Conservation (phyloP, 108 stramenopile species). For the Cylindrotheca fusiformis region DNA sequence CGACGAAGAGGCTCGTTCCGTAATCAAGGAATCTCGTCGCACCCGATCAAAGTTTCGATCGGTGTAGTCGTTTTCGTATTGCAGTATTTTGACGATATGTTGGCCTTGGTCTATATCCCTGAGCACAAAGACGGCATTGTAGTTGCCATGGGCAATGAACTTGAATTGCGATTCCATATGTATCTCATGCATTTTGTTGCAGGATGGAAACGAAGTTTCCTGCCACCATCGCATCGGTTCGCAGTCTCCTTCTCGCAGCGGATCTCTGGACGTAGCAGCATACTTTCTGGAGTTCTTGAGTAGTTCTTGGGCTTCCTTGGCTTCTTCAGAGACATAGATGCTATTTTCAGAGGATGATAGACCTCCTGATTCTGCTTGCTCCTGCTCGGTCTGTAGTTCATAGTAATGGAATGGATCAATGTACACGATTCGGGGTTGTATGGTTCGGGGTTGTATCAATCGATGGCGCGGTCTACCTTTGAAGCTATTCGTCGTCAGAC, state of each 20-base stretch:
- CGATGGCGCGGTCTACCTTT: too few relatives aligned
- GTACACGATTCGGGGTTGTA: too few relatives aligned
- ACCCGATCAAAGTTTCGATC: conserved; percentile 16
- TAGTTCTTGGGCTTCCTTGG: background rate
- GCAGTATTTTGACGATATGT: conserved; percentile 65
- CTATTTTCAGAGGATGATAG: too few relatives aligned
- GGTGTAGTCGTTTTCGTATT: conserved; percentile 42
- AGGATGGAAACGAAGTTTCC: conserved; percentile 3
- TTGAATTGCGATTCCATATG: background rate
- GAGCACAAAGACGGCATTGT: background rate
- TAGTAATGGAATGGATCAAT: too few relatives aligned
- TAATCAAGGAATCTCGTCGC: conserved; percentile 46
- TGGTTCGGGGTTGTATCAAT: too few relatives aligned
- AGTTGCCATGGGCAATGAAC: background rate
- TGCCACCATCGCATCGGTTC: background rate
- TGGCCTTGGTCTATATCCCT: background rate
- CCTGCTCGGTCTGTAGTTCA: too few relatives aligned
- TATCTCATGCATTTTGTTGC: background rate
- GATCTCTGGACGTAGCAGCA: background rate
- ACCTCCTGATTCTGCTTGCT: too few relatives aligned
- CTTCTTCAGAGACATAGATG: too few relatives aligned
- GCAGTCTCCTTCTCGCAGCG: background rate
- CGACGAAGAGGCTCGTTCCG: conserved; percentile 49
- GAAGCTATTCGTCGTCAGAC: too few relatives aligned
- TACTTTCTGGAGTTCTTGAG: background rate